Base-by-base conservation (phyloP, 1,284 basidiomycete genomes). In the Cerrena zonata region DNA sequence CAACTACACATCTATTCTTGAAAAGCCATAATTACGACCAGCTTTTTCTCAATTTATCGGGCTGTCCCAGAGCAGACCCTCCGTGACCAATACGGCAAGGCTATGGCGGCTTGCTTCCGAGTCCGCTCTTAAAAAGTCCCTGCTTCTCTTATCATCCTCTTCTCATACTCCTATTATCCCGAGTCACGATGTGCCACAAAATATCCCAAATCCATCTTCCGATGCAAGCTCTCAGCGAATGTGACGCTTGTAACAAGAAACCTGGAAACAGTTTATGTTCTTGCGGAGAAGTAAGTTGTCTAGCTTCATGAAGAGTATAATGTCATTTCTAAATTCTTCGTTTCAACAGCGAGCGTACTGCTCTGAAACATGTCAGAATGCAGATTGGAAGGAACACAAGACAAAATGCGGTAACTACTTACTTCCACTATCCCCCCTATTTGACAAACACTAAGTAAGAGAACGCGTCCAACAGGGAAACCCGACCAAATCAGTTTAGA, bases 381-480 rank as follows among this genome's bases (percentile, higher is more conserved):
- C 5, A 7, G 45, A 47, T n/a, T 51, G 50, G 50, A 26, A 40
- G 22, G 37, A 39, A 12, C 50, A 51, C 27, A 51, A 48, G 21
- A 12, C 13, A 19, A 24, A 26, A 10, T 51, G 50, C 37, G 46
- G 50, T 48, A 42, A 39, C 34, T 5, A 19, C 5, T 22, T 41
- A 19, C 4, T 18, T 36, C 10, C 4, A 27, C 23, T 37, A 11
- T 34, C 47, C 24, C 4, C 19, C 27, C 13, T 24, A 10, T 27
- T 10, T 7, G 19, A 10, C 22, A 11, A 10, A 21, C 4, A 13
- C 4, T n/a, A 26, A n/a, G 4, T 23, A 7, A 23, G 26, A 10
- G 24, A 22, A 15, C 15, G 10, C 39, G 13, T 22, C 7, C 39
- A 18, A 11, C 45, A 51, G 50, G 50, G 5, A 42, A 51, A 19